These are phyloP conservation scores for Fusarium sacchari DNA, from an alignment of 2,329 filamentous ascomycete genomes.

Conservation along the genomic window DNA sequence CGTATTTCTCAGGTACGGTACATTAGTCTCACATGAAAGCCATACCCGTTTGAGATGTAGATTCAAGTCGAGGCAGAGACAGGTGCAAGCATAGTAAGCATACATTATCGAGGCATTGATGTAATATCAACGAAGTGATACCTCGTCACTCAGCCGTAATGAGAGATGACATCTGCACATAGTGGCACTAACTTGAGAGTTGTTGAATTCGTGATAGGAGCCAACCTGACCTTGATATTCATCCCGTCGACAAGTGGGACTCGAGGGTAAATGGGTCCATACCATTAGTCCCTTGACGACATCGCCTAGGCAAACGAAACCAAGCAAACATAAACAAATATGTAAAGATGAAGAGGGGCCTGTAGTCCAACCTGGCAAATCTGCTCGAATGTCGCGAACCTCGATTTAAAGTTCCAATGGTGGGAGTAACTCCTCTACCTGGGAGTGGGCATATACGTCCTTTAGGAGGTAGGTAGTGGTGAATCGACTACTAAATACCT, in stretches of 20 bases:
- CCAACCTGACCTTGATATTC: slow-evolving; percentile 4
- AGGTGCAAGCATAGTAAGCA: neutral
- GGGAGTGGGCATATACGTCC: neutral
- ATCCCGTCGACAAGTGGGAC: neutral
- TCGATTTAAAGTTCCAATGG: neutral
- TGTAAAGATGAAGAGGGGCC: neutral
- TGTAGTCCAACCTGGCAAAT: neutral
- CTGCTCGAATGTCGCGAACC: neutral
- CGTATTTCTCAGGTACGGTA: slow-evolving; percentile 26
- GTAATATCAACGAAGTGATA: neutral
- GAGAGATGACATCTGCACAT: neutral
- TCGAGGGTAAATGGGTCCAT: neutral
- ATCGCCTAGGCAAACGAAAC: slow-evolving; percentile 14
- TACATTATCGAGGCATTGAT: neutral
- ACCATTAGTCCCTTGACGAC: slow-evolving; percentile 10
- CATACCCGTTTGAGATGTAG: slow-evolving; percentile 22
- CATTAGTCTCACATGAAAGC: slow-evolving; percentile 20
- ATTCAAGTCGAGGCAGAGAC: neutral
- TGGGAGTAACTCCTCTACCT: neutral
- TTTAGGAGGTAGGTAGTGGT: neutral
- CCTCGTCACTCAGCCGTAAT: neutral
- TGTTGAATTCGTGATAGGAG: neutral
- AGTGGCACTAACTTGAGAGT: neutral
- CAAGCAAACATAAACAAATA: slow-evolving; percentile 11
- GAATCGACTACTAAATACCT: neutral